Evolutionary conservation across 768 basidiomycete genomes (phyloP).

Genomic region (Rhodocollybia butyracea): DNA sequence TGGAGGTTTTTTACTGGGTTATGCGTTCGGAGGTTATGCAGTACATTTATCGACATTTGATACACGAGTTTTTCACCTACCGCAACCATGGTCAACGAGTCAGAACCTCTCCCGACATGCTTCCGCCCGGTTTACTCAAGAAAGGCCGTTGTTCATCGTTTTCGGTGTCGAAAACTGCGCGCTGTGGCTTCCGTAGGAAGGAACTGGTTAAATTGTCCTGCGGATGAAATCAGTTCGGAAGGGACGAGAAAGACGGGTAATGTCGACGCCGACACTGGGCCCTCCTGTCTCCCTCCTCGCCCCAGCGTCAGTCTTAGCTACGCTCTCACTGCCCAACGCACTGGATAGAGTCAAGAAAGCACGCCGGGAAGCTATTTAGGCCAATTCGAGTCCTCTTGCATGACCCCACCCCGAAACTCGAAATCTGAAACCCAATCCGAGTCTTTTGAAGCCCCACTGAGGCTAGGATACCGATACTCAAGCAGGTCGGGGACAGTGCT

Average conservation of each 20-base stretch:
- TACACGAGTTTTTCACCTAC: conserved; percentile 51
- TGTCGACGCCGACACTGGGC: conserved; percentile 7
- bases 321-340: conserved; percentile 62
- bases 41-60: conserved; percentile 63
- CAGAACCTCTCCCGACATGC: conserved; percentile 17
- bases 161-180: background rate
- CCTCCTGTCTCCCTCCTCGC: background rate
- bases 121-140: conserved; percentile 17
- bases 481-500: conserved; percentile 22
- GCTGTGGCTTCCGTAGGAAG: conserved; percentile 15
- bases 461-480: background rate
- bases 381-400: background rate
- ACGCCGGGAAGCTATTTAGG: conserved; percentile 48
- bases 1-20: conserved; percentile 59
- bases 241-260: conserved; percentile 9
- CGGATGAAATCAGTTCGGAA: conserved; percentile 25
- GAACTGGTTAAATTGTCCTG: conserved; percentile 25
- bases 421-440: background rate
- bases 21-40: conserved; percentile 53
- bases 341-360: conserved; percentile 58
- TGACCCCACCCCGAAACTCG: background rate
- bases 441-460: background rate
- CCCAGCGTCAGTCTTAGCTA: conserved; percentile 36
- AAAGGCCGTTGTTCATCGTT: conserved; percentile 11
- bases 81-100: background rate